Evolutionary conservation across 768 basidiomycete genomes (phyloP).

Genomic region (Chiua virens): DNA sequence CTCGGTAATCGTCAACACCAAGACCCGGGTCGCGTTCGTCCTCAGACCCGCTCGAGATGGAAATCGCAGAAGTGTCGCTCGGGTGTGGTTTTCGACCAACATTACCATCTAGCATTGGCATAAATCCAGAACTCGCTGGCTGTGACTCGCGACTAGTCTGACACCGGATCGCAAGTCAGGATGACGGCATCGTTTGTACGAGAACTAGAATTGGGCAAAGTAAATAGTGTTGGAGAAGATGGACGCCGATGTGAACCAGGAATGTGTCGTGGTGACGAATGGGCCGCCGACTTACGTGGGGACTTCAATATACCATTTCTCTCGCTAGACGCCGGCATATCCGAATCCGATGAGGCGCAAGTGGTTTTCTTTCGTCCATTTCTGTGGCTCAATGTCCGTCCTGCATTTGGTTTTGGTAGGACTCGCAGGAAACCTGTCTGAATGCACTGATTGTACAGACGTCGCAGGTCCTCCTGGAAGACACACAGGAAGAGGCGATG

Average conservation of each 20-base stretch:
- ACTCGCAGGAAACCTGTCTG: slow-evolving; percentile 10
- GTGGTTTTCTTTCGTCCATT: slow-evolving; percentile 1
- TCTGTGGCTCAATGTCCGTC: background rate
- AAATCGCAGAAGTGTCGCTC: slow-evolving; percentile 20
- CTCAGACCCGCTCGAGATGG: slow-evolving; percentile 30
- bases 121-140: background rate
- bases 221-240: slow-evolving; percentile 15
- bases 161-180: background rate
- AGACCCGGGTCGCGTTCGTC: slow-evolving; percentile 6
- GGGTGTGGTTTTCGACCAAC: slow-evolving; percentile 1
- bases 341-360: slow-evolving; percentile 1
- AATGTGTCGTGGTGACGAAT: slow-evolving; percentile 26
- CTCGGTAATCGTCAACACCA: background rate
- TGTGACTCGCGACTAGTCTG: background rate
- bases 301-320: slow-evolving; percentile 16
- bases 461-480: background rate
- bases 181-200: background rate
- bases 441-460: background rate
- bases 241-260: background rate
- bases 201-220: background rate
- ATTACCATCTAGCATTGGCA: background rate
- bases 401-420: slow-evolving; percentile 3
- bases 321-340: slow-evolving; percentile 4
- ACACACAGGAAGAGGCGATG: slow-evolving; percentile 7
- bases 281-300: slow-evolving; percentile 23